Evolutionary conservation across 2,329 filamentous ascomycete genomes (phyloP).

Genomic region (Salinomyces thailandicus): DNA sequence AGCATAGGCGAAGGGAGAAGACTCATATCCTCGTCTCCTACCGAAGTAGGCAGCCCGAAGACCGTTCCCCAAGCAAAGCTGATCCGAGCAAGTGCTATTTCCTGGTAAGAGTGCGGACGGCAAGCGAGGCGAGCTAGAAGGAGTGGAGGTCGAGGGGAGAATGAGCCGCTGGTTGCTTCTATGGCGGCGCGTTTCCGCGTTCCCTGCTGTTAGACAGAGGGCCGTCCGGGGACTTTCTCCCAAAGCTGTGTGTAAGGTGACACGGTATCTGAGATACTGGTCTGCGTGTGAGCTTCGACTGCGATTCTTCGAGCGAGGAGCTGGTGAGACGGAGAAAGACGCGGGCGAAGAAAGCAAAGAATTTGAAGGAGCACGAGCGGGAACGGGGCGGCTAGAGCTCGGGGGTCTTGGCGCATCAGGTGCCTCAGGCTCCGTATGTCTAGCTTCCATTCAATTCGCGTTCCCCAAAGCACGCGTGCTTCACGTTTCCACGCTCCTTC

Average conservation of each 20-base stretch:
- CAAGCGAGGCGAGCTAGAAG: slow-evolving; percentile 37
- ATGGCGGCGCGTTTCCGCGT: slow-evolving; percentile 99
- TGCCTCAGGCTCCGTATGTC: slow-evolving; percentile 1
- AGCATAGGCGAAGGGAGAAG: slow-evolving; percentile 42
- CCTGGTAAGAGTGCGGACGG: slow-evolving; percentile 40
- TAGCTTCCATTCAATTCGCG: too few species aligned
- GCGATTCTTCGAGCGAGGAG: slow-evolving; percentile 99
- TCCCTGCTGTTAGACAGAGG: slow-evolving; percentile 39
- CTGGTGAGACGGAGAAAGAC: slow-evolving; percentile 43
- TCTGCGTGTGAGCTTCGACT: slow-evolving; percentile 96
- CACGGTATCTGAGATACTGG: slow-evolving; percentile 36
- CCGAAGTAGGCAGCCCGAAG: slow-evolving; percentile 18
- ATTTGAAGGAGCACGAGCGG: slow-evolving; percentile 6
- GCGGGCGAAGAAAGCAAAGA: slow-evolving; percentile 10
- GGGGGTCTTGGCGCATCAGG: not conserved
- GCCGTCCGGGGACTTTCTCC: slow-evolving; percentile 99
- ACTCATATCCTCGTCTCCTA: slow-evolving; percentile 80
- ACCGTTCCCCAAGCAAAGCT: slow-evolving; percentile 34
- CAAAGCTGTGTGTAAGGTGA: slow-evolving; percentile 58
- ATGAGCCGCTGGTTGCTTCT: slow-evolving; percentile 86
- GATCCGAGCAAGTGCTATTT: slow-evolving; percentile 26
- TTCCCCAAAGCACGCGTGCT: too few species aligned
- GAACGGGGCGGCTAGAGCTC: slow-evolving; percentile 12
- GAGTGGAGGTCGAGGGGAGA: slow-evolving; percentile 46
- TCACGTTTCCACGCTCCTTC: too few species aligned